phyloP scores from a whole-genome alignment of 352 stramenopile species.

The Phytophthora macrochlamydospora region DNA sequence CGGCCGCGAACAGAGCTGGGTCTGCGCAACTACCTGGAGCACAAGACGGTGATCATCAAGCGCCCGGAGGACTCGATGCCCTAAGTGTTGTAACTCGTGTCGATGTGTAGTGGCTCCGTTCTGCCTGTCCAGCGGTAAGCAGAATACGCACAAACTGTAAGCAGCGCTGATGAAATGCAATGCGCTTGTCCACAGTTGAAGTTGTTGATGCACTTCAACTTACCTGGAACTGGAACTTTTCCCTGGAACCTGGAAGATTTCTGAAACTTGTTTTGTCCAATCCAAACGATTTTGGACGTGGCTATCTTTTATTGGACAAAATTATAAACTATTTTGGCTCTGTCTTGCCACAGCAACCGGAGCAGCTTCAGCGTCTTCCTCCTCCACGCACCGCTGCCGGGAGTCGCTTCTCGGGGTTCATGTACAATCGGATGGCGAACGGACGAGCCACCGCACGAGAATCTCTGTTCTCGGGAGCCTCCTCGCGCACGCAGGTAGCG shows the following conservation, averaged over 20 bases:
- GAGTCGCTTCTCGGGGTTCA: constrained; percentile 30
- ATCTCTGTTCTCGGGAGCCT: constrained; percentile 66
- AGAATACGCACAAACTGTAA: too few relatives aligned
- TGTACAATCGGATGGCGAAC: constrained; percentile 87
- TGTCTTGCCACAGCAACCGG: neutral
- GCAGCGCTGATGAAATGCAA: too few relatives aligned
- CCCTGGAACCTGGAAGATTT: too few relatives aligned
- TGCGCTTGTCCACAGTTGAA: too few relatives aligned
- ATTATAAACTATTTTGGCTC: neutral
- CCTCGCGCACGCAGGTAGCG: constrained; percentile 52
- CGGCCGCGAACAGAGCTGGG: constrained; percentile 75
- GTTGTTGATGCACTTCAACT: too few relatives aligned
- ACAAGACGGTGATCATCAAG: constrained; percentile 76
- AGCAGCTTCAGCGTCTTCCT: neutral
- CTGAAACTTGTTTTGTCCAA: too few relatives aligned
- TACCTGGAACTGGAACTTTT: too few relatives aligned
- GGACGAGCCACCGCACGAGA: constrained; percentile 52
- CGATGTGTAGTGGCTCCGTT: too few relatives aligned
- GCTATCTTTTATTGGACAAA: neutral
- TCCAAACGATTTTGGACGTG: neutral
- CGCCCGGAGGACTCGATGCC: constrained; percentile 41
- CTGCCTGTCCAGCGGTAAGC: too few relatives aligned
- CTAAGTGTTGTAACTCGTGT: too few relatives aligned
- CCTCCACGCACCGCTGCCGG: neutral
- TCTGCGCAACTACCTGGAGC: constrained; percentile 77